Percentiles rank a stretch among this genome's conserved stretches.
These are phyloP conservation scores for Phaffia australis DNA, from an alignment of 768 basidiomycete genomes.

Conservation along the genomic window DNA sequence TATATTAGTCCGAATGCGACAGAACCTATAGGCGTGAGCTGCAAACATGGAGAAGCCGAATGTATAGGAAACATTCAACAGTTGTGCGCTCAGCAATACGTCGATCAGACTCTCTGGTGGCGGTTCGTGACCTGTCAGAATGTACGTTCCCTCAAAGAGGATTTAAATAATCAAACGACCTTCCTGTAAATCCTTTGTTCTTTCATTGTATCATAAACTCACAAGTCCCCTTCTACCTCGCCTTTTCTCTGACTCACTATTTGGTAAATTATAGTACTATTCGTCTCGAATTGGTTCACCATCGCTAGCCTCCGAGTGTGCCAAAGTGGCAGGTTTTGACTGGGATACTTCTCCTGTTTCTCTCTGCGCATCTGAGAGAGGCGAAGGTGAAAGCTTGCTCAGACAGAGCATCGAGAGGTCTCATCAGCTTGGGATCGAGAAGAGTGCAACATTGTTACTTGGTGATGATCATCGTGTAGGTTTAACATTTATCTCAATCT, in stretches of 20 bases:
- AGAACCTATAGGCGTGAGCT: slow-evolving; percentile 1
- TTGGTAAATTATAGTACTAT: slow-evolving; percentile 1
- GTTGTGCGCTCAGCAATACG: slow-evolving; percentile 7
- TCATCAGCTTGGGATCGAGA: slow-evolving; percentile 6
- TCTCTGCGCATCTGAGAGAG: slow-evolving; percentile 5
- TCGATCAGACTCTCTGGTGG: slow-evolving; percentile 16
- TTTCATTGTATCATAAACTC: not conserved
- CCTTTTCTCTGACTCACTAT: not conserved
- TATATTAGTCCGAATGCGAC: slow-evolving; percentile 2
- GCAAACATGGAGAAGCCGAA: slow-evolving; percentile 18
- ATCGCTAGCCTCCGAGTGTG: slow-evolving; percentile 19
- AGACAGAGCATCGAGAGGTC: not conserved
- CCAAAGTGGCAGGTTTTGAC: slow-evolving; percentile 9
- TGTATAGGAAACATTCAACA: slow-evolving; percentile 15
- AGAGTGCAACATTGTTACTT: slow-evolving; percentile 17
- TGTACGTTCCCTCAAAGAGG: not conserved
- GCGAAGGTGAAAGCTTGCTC: not conserved
- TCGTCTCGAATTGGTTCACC: slow-evolving; percentile 15
- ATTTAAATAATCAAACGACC: too few relatives aligned
- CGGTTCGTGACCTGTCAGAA: slow-evolving; percentile 14
- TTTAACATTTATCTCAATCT: not conserved
- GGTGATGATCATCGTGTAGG: slow-evolving; percentile 15
- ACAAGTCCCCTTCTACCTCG: not conserved
- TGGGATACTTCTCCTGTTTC: slow-evolving; percentile 4
- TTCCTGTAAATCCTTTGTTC: too few relatives aligned